A percentile compares a stretch with the other conserved stretches of the same genome.
Conservation (phyloP, 2,329 filamentous ascomycete species). For the Tolypocladium album region DNA sequence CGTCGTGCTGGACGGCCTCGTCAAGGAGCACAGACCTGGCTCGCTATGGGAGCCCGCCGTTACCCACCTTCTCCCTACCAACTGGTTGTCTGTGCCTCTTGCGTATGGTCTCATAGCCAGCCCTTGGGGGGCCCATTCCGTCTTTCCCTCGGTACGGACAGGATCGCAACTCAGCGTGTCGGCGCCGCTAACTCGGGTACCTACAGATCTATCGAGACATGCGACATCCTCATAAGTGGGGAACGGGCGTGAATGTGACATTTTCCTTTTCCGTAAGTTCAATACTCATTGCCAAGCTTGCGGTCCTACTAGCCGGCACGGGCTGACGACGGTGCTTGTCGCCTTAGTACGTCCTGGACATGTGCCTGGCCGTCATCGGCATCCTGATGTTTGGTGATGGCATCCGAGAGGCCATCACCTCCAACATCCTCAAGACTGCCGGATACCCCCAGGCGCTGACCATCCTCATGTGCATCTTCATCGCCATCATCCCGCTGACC, state of each 20-base stretch:
- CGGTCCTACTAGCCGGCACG: neutral
- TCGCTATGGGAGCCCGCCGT: conserved; percentile 71
- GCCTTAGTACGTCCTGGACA: conserved; percentile 62
- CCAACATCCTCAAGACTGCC: conserved; percentile 67
- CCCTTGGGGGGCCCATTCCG: conserved; percentile 51
- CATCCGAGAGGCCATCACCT: conserved; percentile 82
- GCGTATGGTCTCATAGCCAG: conserved; percentile 87
- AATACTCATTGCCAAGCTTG: neutral
- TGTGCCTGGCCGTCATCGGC: conserved; percentile 71
- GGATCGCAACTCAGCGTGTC: neutral
- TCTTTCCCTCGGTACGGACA: conserved; percentile 63
- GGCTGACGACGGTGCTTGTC: neutral
- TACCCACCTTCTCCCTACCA: conserved; percentile 73
- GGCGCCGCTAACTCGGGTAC: neutral
- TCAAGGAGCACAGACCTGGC: conserved; percentile 69
- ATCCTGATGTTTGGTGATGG: conserved; percentile 89
- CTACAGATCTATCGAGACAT: conserved; percentile 49
- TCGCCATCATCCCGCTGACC: conserved; percentile 87
- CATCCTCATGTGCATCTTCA: conserved; percentile 73
- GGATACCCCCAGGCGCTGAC: conserved; percentile 67
- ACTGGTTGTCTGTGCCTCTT: conserved; percentile 79
- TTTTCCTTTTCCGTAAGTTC: conserved; percentile 69
- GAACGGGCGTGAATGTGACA: conserved; percentile 62
- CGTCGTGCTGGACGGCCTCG: conserved; percentile 73
- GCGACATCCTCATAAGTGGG: conserved; percentile 72